Base-by-base conservation (phyloP, 306 rosid species). In the Lupinus albus region DNA sequence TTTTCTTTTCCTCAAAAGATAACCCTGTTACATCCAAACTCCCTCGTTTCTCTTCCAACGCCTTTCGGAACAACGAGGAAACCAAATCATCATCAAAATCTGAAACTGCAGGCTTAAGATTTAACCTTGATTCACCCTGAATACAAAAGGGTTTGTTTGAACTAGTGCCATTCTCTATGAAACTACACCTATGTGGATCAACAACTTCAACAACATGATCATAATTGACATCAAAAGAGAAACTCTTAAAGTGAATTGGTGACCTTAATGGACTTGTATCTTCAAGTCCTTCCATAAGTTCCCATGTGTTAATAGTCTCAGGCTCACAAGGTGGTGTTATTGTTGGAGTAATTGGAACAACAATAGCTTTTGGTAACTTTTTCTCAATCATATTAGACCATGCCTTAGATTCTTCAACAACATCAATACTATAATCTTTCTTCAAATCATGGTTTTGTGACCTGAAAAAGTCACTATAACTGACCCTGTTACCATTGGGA, bases 251-350 rank as follows among this genome's bases (percentile, higher is more conserved):
- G 16, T 73, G 89, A 63, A 41, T 60, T 11, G 97, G 93, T 16
- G 96, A 84, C 48, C 87, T 64, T 11, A 80, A 71, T 32, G 99
- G 95, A 36, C 87, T 86, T 1, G 28, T 58, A 3, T 90, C 99
- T 68, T 94, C 99, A 14, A 94, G 96, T 1, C 99, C 99, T 80
- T 85, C 99, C 99, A 90, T 90, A 6, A 94, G 68, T 75, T 94
- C 97, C 97, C 99, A 90, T 18, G 82, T 65, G 63, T 94, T 82
- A 79, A 93, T 93, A n/a, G 81, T 83, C 80, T 93, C 99, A 5
- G 91, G 84, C 81, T 90, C 99, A 14, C 95, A 88, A 1, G 96
- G 82, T 15, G 97, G 95, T 36, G 91, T 85, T 75, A 80, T 63
- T 58, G 49, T 71, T 50, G 96, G 88, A 10, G 89, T 86, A 66